These are phyloP conservation scores for Eucalyptus coolabah DNA, from an alignment of 345 rosid species.

Conservation along the genomic window DNA sequence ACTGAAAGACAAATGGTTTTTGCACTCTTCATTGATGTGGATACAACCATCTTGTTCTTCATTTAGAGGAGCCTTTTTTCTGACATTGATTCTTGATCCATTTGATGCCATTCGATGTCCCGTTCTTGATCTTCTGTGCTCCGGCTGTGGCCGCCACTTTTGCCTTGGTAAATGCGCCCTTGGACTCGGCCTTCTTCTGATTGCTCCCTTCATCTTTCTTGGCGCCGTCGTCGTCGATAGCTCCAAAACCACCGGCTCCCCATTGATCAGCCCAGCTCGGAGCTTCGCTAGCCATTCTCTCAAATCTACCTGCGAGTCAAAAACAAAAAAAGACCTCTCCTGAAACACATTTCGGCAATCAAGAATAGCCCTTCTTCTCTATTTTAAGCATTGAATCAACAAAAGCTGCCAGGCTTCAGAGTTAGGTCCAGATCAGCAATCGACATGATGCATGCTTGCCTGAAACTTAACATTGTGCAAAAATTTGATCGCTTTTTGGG, in stretches of 20 bases:
- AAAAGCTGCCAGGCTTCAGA: not conserved
- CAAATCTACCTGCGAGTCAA: not conserved
- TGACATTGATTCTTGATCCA: slow-evolving; percentile 55
- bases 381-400: not conserved
- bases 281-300: slow-evolving; percentile 55
- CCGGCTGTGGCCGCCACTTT: slow-evolving; percentile 20
- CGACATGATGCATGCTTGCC: not conserved
- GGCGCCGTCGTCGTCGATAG: slow-evolving; percentile 22
- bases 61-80: slow-evolving; percentile 14
- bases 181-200: slow-evolving; percentile 24
- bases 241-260: slow-evolving; percentile 75
- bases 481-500: not conserved
- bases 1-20: not conserved
- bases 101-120: slow-evolving; percentile 29
- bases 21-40: not conserved
- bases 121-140: slow-evolving; percentile 25
- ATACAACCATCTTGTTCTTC: not conserved
- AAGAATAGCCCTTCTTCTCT: not conserved
- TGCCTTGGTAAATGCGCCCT: slow-evolving; percentile 29
- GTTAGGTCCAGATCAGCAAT: not conserved
- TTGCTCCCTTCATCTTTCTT: slow-evolving; percentile 11
- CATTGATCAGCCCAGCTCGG: slow-evolving; percentile 97
- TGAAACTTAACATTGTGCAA: not conserved
- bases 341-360: not conserved
- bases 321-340: not conserved